Evolutionary conservation across 345 rosid genomes (phyloP).

Genomic region (Murraya paniculata): DNA sequence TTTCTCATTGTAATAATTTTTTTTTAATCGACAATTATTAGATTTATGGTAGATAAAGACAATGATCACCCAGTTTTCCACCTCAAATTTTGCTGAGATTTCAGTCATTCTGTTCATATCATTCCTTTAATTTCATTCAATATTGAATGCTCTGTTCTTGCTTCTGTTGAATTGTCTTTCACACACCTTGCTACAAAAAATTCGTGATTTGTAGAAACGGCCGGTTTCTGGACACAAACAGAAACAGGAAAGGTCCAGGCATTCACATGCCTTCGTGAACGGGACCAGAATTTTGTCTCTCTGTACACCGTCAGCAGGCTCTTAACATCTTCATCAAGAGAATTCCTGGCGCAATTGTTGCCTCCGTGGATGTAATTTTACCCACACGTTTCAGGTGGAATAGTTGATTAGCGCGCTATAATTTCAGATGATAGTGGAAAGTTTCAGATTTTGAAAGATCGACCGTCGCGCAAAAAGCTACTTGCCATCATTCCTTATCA

Average conservation of each 20-base stretch:
- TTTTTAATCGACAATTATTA: neutral
- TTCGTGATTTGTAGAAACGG: neutral
- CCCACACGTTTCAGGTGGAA: neutral
- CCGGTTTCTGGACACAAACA: neutral
- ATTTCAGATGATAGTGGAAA: neutral
- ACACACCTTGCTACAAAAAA: too few species aligned
- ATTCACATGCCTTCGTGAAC: neutral
- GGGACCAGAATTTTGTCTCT: neutral
- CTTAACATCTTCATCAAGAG: neutral
- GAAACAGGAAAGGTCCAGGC: neutral
- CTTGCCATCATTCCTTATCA: neutral
- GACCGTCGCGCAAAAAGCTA: neutral
- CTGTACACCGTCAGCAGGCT: neutral
- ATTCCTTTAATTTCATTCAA: neutral
- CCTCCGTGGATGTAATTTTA: neutral
- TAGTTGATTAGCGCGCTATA: neutral
- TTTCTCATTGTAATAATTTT: conserved; percentile 17
- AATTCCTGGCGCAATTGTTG: neutral
- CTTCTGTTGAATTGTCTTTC: neutral
- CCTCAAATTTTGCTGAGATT: neutral
- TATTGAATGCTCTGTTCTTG: neutral
- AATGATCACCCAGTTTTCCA: neutral
- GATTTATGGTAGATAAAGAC: neutral
- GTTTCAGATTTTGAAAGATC: neutral
- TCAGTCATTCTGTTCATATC: neutral